These are phyloP conservation scores for Musa balbisiana DNA, from an alignment of 202 grass and related monocot species.

Conservation along the genomic window DNA sequence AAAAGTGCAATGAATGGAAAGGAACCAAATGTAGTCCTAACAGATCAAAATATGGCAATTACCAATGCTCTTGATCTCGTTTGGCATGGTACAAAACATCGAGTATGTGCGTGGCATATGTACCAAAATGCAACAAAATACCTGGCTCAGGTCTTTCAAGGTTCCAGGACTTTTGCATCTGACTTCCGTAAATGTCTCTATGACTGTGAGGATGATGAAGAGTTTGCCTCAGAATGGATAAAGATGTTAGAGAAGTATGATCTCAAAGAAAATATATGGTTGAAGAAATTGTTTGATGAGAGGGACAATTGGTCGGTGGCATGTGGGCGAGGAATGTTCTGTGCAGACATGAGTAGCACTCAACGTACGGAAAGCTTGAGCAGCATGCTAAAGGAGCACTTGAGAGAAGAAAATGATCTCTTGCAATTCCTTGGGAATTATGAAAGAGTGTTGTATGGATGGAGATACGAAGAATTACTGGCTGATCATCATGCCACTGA, in stretches of 20 bases:
- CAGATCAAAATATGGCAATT: conserved; percentile 54
- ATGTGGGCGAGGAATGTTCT: conserved; percentile 55
- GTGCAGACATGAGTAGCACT: conserved; percentile 66
- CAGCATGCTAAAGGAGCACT: conserved; percentile 42
- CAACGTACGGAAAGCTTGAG: conserved; percentile 62
- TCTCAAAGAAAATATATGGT: conserved; percentile 57
- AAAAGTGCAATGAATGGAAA: conserved; percentile 63
- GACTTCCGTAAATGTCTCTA: conserved; percentile 70
- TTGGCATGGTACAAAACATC: conserved; percentile 48
- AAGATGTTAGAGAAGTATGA: conserved; percentile 82
- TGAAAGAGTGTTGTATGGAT: conserved; percentile 57
- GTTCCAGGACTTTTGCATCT: conserved; percentile 68
- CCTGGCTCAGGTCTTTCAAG: conserved; percentile 67
- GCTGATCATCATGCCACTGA: conserved; percentile 61
- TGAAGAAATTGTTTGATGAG: conserved; percentile 49
- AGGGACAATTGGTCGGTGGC: conserved; percentile 80
- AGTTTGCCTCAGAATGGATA: conserved; percentile 73
- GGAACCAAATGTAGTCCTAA: conserved; percentile 54
- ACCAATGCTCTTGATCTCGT: conserved; percentile 50
- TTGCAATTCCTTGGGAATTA: conserved; percentile 64
- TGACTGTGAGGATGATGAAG: conserved; percentile 73
- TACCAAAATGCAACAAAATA: conserved; percentile 79
- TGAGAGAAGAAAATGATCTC: conserved; percentile 80
- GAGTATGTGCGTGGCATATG: conserved; percentile 75
- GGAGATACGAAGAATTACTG: conserved; percentile 58